Conservation (phyloP, 768 basidiomycete species). For the Agaricus blazei region DNA sequence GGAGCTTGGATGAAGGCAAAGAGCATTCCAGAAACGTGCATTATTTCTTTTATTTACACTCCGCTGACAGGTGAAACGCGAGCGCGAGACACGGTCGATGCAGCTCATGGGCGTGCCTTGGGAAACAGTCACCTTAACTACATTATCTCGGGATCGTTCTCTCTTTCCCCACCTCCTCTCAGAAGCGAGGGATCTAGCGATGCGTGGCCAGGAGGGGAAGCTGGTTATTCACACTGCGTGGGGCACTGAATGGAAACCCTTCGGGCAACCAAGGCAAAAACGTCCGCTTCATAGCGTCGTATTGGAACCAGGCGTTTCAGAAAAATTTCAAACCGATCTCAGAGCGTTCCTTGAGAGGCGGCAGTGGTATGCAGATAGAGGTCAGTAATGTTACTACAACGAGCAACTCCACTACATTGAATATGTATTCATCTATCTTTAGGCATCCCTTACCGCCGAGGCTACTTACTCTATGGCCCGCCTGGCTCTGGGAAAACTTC, state of each 20-base stretch:
- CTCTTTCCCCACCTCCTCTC: slow-evolving; percentile 77
- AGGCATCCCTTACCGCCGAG: slow-evolving; percentile 97
- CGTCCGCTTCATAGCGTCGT: slow-evolving; percentile 88
- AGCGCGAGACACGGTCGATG: slow-evolving; percentile 90
- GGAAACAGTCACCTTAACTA: slow-evolving; percentile 95
- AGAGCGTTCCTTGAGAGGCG: slow-evolving; percentile 76
- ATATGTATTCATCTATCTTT: slow-evolving; percentile 3
- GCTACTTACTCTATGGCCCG: slow-evolving; percentile 92
- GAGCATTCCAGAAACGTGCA: slow-evolving; percentile 10
- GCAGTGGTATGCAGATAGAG: slow-evolving; percentile 96
- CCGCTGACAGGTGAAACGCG: slow-evolving; percentile 75
- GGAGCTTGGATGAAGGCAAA: slow-evolving; percentile 94
- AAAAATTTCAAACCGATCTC: slow-evolving; percentile 78
- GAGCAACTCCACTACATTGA: not conserved
- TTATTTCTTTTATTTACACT: slow-evolving; percentile 9
- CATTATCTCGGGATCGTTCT: slow-evolving; percentile 79
- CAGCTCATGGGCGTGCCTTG: slow-evolving; percentile 90
- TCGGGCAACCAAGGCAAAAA: slow-evolving; percentile 87
- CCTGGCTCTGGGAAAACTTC: slow-evolving; percentile 99
- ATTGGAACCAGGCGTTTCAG: slow-evolving; percentile 74
- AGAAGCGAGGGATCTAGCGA: slow-evolving; percentile 88
- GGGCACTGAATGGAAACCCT: slow-evolving; percentile 95
- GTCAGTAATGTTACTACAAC: slow-evolving; percentile 33
- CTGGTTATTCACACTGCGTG: slow-evolving; percentile 95
- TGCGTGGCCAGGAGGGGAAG: slow-evolving; percentile 85